A percentile compares a stretch with the other conserved stretches of the same genome.
Conservation (phyloP, 495 filamentous ascomycete genomes). For the Aspergillus hancockii region DNA sequence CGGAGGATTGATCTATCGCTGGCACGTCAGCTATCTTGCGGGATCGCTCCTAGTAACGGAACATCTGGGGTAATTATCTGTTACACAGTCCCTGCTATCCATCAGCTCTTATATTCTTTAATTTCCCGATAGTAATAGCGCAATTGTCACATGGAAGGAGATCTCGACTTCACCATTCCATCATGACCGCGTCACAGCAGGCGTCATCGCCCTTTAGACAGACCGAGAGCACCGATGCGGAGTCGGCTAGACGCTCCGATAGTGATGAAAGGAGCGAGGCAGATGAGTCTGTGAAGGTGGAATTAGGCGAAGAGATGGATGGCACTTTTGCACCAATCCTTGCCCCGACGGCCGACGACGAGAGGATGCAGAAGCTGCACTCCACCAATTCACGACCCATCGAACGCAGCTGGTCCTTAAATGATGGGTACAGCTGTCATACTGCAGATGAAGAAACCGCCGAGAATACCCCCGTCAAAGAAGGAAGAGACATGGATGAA, state of each 20-base stretch:
- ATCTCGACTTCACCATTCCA: background rate
- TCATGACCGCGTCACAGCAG: slow-evolving; percentile 15
- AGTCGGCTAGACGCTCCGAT: slow-evolving; percentile 10
- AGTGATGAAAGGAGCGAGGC: slow-evolving; percentile 17
- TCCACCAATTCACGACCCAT: slow-evolving; percentile 27
- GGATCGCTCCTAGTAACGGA: background rate
- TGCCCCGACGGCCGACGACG: slow-evolving; percentile 17
- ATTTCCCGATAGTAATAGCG: background rate
- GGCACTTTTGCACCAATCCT: slow-evolving; percentile 32
- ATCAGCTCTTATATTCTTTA: background rate
- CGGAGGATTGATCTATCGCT: background rate
- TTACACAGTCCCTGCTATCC: background rate
- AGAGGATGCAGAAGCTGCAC: slow-evolving; percentile 24
- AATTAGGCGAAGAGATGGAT: slow-evolving; percentile 18
- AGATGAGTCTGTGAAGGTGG: slow-evolving; percentile 14
- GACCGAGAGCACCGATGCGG: slow-evolving; percentile 9
- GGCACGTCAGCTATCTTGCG: background rate
- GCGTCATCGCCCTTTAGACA: slow-evolving; percentile 6
- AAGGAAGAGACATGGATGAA: slow-evolving; percentile 18
- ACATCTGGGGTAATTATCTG: background rate
- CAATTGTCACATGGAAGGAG: background rate
- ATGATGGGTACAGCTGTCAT: slow-evolving; percentile 59
- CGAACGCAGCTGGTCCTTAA: slow-evolving; percentile 56
- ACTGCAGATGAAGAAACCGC: slow-evolving; percentile 36
- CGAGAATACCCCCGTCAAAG: slow-evolving; percentile 13